Evolutionary conservation across 129 eudicot species (phyloP), one percentile per base, ranked within the genome.

Genomic region (Kitagawia praeruptora): DNA sequence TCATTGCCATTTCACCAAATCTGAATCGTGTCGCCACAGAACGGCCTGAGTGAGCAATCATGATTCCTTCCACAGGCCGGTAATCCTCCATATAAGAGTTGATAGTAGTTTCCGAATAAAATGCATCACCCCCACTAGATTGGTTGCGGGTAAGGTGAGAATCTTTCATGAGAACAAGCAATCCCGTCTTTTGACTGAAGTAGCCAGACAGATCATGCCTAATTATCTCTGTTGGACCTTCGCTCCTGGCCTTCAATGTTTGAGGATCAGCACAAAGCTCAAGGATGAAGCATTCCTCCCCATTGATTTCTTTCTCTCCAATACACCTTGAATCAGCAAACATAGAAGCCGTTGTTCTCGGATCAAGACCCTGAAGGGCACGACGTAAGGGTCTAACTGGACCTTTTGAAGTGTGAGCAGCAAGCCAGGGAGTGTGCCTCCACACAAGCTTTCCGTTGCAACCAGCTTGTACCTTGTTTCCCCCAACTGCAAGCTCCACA

Each of bases 301-400:
- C 96, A 21, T 87, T 88, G 49, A 92, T 85, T 56, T 80, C 87
- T 75, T 92, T 92, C 90, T 92, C 97, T 3, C 97, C 97, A n/a
- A 90, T 87, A 89, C 97, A 92, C 76, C 82, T 88, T 10, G 97
- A 83, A 80, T 90, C 87, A 41, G 89, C 90, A 84, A 92, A 92
- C 96, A 90, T 79, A 81, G 90, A 85, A 3, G 96, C 97, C 23
- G 97, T 92, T 2, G 93, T 87, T 85, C 89, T 90, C 3, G 97
- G 97, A 84, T 92, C 97, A 79, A 92, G 96, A 72, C 97, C 97
- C 97, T 92, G 97, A 83, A 92, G 97, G 45, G 97, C 96, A 34
- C 97, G 97, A 2, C 97, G 92, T 41, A 92, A 85, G 25, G 97
- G 97, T 79, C 97, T 78, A 74, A 87, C 91, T 2, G 97, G 96